Evolutionary conservation across 768 basidiomycete species (phyloP), one percentile per base, ranked within the genome.

Genomic region (Peribolospora baueri): DNA sequence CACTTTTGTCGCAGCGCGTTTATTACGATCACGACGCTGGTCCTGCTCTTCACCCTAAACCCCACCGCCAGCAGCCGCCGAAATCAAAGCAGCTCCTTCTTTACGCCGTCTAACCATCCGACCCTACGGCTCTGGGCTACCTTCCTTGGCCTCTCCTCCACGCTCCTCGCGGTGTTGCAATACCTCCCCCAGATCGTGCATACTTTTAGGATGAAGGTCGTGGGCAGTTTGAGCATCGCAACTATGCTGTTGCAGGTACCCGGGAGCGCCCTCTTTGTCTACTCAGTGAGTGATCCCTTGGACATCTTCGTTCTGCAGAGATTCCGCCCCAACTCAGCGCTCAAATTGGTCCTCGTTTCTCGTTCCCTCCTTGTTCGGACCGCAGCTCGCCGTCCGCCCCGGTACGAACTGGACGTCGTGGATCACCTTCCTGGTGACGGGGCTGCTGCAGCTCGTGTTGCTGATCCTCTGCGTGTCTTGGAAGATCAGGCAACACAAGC

Each of bases 181-280:
- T 98, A 95, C 58, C 38, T 58, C 50, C 69, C 69, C n/a, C 69
- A 70, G 56, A 64, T 70, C 39, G 51, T 60, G 51, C 60, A 61
- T 25, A 70, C 69, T 6, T 69, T 66, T 54, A 52, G 57, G 50
- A 52, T 62, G 40, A 81, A 79, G 63, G 75, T 91, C 9, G 88
- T 97, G 7, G 91, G 91, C 3, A 86, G 87, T 0, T 71, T 97
- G 11, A 88, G 85, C 63, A 83, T 98, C 55, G 81, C 82, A 1
- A 95, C 86, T 78, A 95, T 98, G 91, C 69, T 11, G 3, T 1
- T 25, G 11, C 55, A 60, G 61, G 57, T 53, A 2, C 57, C 63
- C 5, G 63, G 63, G 25, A 59, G 59, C 14, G 60, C 62, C 62
- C 55, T 64, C 45, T 64, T 64, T 41, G 62, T 63, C 37, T 64